phyloP scores from a whole-genome alignment of 257 asterid species.

The Primulina tabacum region DNA sequence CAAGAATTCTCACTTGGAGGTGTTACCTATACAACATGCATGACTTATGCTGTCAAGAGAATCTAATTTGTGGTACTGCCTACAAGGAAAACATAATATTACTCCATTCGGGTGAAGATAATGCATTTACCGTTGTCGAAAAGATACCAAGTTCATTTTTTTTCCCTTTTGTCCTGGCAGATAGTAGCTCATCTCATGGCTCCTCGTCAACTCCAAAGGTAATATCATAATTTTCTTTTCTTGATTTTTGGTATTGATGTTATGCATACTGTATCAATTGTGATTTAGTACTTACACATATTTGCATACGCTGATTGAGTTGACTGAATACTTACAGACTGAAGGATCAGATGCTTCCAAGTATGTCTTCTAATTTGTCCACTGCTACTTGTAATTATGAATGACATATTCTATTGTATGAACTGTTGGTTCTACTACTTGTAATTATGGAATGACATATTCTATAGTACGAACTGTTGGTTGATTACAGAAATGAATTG shows the following conservation, averaged over 20 bases:
- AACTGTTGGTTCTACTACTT: constrained; percentile 1
- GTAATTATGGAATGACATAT: constrained; percentile 18
- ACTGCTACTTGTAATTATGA: not conserved
- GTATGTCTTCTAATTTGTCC: constrained; percentile 44
- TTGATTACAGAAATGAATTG: constrained; percentile 43
- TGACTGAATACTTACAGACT: constrained; percentile 16
- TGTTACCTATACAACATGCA: constrained; percentile 2
- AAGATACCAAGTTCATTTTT: constrained; percentile 18
- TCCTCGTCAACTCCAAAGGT: constrained; percentile 30
- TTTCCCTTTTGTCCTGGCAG: constrained; percentile 29
- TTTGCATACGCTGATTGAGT: constrained; percentile 23
- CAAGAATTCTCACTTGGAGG: not conserved
- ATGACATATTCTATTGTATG: too few relatives aligned
- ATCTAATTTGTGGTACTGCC: not conserved
- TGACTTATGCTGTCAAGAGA: not conserved
- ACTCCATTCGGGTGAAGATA: constrained; percentile 6
- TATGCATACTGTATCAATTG: not conserved
- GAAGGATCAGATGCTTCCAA: constrained; percentile 56
- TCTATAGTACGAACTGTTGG: constrained; percentile 23
- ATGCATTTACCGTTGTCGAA: not conserved
- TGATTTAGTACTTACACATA: not conserved
- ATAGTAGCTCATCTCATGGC: constrained; percentile 13
- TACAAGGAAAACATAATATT: not conserved
- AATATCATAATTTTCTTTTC: constrained; percentile 16
- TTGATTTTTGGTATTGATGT: not conserved